Percentiles rank a stretch among this genome's conserved stretches.
phyloP scores from a whole-genome alignment of 2,329 filamentous ascomycete species.

The Colletotrichum sp. region DNA sequence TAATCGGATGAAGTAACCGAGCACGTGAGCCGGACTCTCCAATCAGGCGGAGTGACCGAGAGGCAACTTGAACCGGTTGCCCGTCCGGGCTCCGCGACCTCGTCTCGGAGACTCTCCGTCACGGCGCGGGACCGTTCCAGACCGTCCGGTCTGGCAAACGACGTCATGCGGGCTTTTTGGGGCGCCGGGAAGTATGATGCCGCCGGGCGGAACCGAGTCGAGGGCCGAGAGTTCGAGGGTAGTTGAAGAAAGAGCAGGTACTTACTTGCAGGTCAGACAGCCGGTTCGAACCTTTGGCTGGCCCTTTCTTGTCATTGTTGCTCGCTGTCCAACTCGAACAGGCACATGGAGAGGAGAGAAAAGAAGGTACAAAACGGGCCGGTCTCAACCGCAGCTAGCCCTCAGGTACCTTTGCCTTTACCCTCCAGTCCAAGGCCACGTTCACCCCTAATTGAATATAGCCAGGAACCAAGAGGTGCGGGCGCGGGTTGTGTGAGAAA shows the following conservation, averaged over 20 bases:
- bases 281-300: constrained; percentile 49
- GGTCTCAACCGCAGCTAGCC: neutral
- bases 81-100: neutral
- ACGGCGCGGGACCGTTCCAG: neutral
- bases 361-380: neutral
- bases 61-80: neutral
- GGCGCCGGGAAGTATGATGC: neutral
- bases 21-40: neutral
- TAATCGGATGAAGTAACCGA: neutral
- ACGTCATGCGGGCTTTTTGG: neutral
- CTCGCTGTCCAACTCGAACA: neutral
- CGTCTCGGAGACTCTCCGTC: neutral
- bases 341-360: neutral
- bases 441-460: neutral
- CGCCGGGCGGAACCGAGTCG: neutral
- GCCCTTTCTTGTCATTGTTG: constrained; percentile 17
- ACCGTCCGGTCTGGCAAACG: neutral
- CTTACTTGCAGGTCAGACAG: constrained; percentile 61
- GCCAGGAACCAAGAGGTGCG: neutral
- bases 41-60: neutral
- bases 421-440: neutral
- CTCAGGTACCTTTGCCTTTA: neutral
- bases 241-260: neutral
- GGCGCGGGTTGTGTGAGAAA: neutral
- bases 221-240: neutral